Evolutionary conservation across 176 grass and related monocot species (phyloP), one percentile per base, ranked within the genome.

Genomic region (Thinopyrum elongatum): DNA sequence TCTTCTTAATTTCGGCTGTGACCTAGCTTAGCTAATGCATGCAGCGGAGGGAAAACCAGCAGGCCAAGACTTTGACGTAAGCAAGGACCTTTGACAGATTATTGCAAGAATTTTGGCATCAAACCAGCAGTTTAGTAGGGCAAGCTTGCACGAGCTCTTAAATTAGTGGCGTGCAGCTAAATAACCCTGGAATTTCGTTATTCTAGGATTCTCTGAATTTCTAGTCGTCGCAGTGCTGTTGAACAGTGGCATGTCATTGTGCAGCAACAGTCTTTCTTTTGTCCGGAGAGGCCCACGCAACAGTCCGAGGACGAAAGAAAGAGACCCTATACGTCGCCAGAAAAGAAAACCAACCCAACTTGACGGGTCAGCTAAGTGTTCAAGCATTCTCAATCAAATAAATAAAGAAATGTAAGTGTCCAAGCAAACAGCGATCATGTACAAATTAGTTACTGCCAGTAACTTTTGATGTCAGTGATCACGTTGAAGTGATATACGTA

Each of bases 281-380:
- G 71, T 74, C 71, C 42, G 47, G n/a, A 74, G 28, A 75, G 72
- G 72, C 77, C 85, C 35, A 47, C 49, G 6, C 55, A 29, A 28
- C 70, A 88, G 90, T 53, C 14, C 22, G 83, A 82, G 57, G 70
- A 51, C 77, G 86, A 86, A 46, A 80, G 80, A 84, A 80, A 89
- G 79, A 16, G 83, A 79, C 83, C 72, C 13, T 10, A 15, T 64
- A 17, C 53, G 59, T 79, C 41, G 68, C 33, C 46, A 36, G 16
- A 67, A 80, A 25, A 83, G 77, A 67, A 80, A 25, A 83, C 25
- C 80, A 80, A 55, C 76, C 25, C 8, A 55, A 21, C 66, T 36
- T 82, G 25, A 58, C 6, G 39, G 6, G 53, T 72, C 82, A 46
- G 51, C 29, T 83, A 22, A 23, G 75, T 51, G 47, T 17, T 17